Conservation (phyloP, 257 asterid genomes). For the Capsicum rhomboideum region DNA sequence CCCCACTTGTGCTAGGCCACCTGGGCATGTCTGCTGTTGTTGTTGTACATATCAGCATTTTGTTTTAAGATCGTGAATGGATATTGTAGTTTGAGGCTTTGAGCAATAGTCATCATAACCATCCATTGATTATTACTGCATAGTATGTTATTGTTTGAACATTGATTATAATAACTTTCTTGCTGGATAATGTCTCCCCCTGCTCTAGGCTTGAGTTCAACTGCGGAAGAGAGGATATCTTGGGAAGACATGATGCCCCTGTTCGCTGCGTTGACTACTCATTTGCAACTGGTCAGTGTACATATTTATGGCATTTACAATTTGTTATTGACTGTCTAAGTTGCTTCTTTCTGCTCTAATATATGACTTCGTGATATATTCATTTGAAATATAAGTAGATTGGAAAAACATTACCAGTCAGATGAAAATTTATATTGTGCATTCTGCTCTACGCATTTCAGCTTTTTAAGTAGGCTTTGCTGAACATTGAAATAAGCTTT, state of each 20-base stretch:
- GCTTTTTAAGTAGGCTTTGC: background rate
- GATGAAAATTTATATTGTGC: background rate
- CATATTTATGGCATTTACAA: background rate
- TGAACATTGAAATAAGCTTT: background rate
- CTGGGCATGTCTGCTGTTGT: too few relatives aligned
- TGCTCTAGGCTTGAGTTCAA: constrained; percentile 59
- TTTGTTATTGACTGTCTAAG: background rate
- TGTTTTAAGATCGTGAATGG: background rate
- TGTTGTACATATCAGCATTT: too few relatives aligned
- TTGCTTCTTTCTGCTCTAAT: background rate
- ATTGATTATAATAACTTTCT: background rate
- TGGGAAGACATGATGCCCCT: constrained; percentile 71
- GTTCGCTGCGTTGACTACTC: constrained; percentile 81
- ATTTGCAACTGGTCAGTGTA: constrained; percentile 54
- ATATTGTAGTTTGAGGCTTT: background rate
- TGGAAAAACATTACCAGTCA: background rate
- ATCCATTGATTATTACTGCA: background rate
- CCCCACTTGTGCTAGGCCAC: too few relatives aligned
- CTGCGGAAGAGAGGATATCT: constrained; percentile 48
- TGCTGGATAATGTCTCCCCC: background rate
- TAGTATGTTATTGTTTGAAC: background rate
- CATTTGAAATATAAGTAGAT: background rate
- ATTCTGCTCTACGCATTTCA: background rate
- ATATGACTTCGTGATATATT: background rate
- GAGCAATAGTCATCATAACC: background rate